A percentile compares a stretch with the other conserved stretches of the same genome.
These are phyloP conservation scores for Oryza australiensis DNA, from an alignment of 176 grass and related monocot genomes.

Conservation along the genomic window DNA sequence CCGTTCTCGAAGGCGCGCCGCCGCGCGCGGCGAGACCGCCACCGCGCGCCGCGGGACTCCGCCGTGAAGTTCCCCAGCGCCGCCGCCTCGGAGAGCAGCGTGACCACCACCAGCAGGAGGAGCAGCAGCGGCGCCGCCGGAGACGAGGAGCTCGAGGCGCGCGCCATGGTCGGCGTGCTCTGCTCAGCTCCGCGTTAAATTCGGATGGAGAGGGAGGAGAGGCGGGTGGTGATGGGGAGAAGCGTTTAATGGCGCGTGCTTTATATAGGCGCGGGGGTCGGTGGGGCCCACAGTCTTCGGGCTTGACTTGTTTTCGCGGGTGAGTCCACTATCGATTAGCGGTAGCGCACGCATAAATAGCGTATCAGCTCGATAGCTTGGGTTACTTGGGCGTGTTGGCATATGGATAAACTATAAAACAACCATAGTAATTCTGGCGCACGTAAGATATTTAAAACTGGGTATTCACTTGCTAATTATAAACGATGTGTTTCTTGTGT, in stretches of 20 bases:
- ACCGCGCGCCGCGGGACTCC: constrained; percentile 24
- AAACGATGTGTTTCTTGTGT: too few species aligned
- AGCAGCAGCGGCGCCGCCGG: constrained; percentile 26
- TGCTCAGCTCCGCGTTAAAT: background rate
- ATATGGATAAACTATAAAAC: too few species aligned
- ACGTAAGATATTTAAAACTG: too few species aligned
- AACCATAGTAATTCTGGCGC: too few species aligned
- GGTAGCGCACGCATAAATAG: too few species aligned
- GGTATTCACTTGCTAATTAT: too few species aligned
- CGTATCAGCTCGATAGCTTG: too few species aligned
- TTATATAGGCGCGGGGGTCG: constrained; percentile 16
- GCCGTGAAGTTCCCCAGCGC: constrained; percentile 42
- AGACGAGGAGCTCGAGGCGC: background rate
- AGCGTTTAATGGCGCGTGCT: background rate
- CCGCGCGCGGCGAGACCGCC: constrained; percentile 20
- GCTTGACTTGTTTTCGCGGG: too few species aligned
- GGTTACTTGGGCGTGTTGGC: too few species aligned
- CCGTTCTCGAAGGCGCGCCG: constrained; percentile 57
- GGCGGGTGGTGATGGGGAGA: background rate
- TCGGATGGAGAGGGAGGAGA: background rate
- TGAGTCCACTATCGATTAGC: too few species aligned
- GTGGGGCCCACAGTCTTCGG: background rate
- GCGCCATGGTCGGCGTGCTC: constrained; percentile 35
- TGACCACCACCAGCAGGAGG: constrained; percentile 12
- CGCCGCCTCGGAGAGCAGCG: background rate